Evolutionary conservation across 2,329 filamentous ascomycete genomes (phyloP).

Genomic region (Pseudocercospora crystallina): DNA sequence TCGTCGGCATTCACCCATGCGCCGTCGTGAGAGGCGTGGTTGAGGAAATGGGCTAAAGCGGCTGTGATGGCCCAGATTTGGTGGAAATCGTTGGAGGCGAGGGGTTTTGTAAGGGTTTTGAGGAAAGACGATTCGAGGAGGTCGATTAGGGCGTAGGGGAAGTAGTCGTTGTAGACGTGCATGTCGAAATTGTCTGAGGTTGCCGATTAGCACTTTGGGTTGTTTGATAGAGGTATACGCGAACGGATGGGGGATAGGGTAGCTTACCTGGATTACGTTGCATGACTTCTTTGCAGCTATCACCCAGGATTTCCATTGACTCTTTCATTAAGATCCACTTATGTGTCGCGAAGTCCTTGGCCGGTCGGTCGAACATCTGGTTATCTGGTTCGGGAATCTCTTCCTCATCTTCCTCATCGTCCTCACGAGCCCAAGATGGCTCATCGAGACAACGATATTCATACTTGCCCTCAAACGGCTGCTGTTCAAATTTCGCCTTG

Average conservation of each 20-base stretch:
- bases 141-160: conserved; percentile 5
- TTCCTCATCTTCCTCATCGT: neutral
- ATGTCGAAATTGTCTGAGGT: conserved; percentile 8
- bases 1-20: conserved; percentile 8
- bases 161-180: conserved; percentile 7
- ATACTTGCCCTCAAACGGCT: conserved; percentile 6
- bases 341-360: conserved; percentile 13
- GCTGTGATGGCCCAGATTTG: conserved; percentile 12
- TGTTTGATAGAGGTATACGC: too few species aligned
- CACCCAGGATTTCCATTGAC: neutral
- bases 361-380: neutral
- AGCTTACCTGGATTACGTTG: conserved; percentile 28
- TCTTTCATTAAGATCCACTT: conserved; percentile 12
- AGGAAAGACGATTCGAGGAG: conserved; percentile 9
- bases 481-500: conserved; percentile 9
- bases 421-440: neutral
- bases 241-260: too few species aligned
- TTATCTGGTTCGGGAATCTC: neutral
- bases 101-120: conserved; percentile 6
- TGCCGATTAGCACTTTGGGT: too few species aligned
- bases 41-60: conserved; percentile 8
- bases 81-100: conserved; percentile 3
- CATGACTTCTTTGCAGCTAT: neutral
- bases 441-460: conserved; percentile 7
- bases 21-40: neutral